These are phyloP conservation scores for Pythium periplocum DNA, from an alignment of 352 stramenopile species.

Conservation along the genomic window DNA sequence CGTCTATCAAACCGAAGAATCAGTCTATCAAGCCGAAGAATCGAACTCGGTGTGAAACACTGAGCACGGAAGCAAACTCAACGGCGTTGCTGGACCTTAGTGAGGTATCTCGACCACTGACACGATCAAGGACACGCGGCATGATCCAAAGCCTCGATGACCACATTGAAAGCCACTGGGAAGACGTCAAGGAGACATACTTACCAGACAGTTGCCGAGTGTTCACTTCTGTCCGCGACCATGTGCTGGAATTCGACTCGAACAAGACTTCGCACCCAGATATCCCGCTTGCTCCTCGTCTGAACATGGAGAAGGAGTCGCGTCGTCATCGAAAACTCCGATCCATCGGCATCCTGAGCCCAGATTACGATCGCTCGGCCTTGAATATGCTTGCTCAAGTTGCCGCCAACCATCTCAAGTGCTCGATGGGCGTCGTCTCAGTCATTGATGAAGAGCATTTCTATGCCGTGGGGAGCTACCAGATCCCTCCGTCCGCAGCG, in stretches of 20 bases:
- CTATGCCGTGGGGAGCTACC: constrained; percentile 42
- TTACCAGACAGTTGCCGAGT: constrained; percentile 14
- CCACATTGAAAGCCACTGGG: constrained; percentile 27
- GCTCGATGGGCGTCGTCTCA: constrained; percentile 54
- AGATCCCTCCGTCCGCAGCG: constrained; percentile 21
- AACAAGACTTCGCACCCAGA: constrained; percentile 30
- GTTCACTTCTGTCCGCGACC: constrained; percentile 33
- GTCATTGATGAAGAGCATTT: constrained; percentile 48
- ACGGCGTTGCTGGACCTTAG: constrained; percentile 13
- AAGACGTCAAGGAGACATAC: constrained; percentile 21
- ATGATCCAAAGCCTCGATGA: constrained; percentile 35
- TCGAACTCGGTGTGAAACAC: too few species aligned
- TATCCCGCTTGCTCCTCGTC: constrained; percentile 40
- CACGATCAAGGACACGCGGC: constrained; percentile 10
- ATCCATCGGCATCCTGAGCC: constrained; percentile 30
- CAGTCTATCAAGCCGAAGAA: too few species aligned
- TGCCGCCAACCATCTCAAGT: constrained; percentile 41
- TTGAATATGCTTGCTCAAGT: constrained; percentile 51
- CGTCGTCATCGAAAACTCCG: constrained; percentile 37
- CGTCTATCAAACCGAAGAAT: constrained; percentile 27
- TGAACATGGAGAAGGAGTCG: constrained; percentile 28
- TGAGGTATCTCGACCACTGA: too few species aligned
- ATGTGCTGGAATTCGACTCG: constrained; percentile 36
- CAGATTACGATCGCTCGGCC: constrained; percentile 39
- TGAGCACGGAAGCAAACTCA: constrained; percentile 14